A percentile compares a stretch with the other conserved stretches of the same genome.
These are phyloP conservation scores for Mayamaea pseudoterrestris DNA, from an alignment of 108 stramenopile species.

Conservation along the genomic window DNA sequence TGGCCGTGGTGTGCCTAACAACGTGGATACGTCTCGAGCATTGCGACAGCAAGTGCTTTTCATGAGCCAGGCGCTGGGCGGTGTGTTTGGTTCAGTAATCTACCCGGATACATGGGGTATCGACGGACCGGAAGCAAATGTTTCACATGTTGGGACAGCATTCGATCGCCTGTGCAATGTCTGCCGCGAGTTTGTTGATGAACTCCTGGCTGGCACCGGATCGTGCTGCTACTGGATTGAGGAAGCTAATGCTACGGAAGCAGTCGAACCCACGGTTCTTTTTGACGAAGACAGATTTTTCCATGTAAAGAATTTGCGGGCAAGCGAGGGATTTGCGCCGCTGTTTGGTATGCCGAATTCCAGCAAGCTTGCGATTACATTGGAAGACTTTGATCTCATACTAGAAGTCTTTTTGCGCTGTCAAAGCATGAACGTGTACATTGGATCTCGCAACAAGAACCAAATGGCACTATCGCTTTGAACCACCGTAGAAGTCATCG, in stretches of 20 bases:
- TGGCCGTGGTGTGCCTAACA: slow-evolving; percentile 15
- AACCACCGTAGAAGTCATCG: no score
- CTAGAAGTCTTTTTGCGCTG: slow-evolving; percentile 71
- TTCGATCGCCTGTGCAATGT: slow-evolving; percentile 1
- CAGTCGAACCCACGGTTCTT: slow-evolving; percentile 43
- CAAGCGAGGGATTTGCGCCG: slow-evolving; percentile 16
- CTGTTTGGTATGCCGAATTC: no score
- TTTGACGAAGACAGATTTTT: slow-evolving; percentile 82
- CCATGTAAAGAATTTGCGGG: slow-evolving; percentile 43
- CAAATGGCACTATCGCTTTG: slow-evolving; percentile 39
- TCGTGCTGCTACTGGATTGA: slow-evolving; percentile 77
- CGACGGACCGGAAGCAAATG: slow-evolving; percentile 17
- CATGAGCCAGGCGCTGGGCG: slow-evolving; percentile 61
- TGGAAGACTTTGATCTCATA: slow-evolving; percentile 59
- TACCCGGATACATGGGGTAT: slow-evolving; percentile 48
- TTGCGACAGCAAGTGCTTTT: slow-evolving; percentile 63
- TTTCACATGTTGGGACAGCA: not conserved
- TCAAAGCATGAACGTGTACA: slow-evolving; percentile 61
- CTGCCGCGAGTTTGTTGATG: slow-evolving; percentile 27
- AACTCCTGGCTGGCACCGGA: slow-evolving; percentile 42
- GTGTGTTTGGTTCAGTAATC: slow-evolving; percentile 38
- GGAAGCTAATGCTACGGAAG: slow-evolving; percentile 20
- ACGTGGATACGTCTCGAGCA: slow-evolving; percentile 21
- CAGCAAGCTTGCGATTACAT: slow-evolving; percentile 25
- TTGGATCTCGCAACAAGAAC: slow-evolving; percentile 43